These are phyloP conservation scores for Diaporthe aspalathi DNA, from an alignment of 2,329 filamentous ascomycete species.

Conservation along the genomic window DNA sequence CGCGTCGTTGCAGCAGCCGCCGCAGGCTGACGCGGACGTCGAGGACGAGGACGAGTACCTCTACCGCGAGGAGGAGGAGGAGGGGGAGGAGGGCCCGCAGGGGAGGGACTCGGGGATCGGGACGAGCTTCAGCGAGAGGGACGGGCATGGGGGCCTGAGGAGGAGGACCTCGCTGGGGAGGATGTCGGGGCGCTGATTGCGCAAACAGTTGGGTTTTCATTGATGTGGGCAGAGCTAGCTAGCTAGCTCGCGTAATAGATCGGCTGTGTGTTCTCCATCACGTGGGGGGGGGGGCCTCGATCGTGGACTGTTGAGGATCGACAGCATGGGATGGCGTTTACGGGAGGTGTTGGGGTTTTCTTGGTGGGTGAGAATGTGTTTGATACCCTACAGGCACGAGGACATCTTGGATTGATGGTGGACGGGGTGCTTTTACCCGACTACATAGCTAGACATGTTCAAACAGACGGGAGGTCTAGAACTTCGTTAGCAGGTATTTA, in stretches of 20 bases:
- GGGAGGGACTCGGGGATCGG: slow-evolving; percentile 62
- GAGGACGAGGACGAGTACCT: slow-evolving; percentile 52
- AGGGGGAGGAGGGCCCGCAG: slow-evolving; percentile 42
- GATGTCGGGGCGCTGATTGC: neutral
- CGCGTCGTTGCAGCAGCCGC: slow-evolving; percentile 11
- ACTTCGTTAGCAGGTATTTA: too few relatives aligned
- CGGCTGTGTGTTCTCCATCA: too few relatives aligned
- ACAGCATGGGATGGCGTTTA: neutral
- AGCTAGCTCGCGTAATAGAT: too few relatives aligned
- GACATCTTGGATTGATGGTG: neutral
- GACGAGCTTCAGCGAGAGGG: slow-evolving; percentile 59
- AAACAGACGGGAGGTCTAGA: too few relatives aligned
- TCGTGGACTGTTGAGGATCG: neutral
- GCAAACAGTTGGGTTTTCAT: neutral
- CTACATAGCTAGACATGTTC: too few relatives aligned
- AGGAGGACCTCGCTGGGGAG: slow-evolving; percentile 32
- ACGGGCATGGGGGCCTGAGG: slow-evolving; percentile 19
- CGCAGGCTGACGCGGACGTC: slow-evolving; percentile 53
- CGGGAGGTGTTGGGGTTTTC: neutral
- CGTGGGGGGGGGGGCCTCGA: neutral
- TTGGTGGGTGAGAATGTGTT: neutral
- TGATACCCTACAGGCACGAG: slow-evolving; percentile 19
- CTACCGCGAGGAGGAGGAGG: slow-evolving; percentile 34
- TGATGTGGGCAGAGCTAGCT: too few relatives aligned
- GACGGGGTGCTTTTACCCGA: too few relatives aligned